Percentiles rank a stretch among this genome's conserved stretches.
These are phyloP conservation scores for Magnaporthiopsis rhizophila DNA, from an alignment of 2,329 filamentous ascomycete species.

Conservation along the genomic window DNA sequence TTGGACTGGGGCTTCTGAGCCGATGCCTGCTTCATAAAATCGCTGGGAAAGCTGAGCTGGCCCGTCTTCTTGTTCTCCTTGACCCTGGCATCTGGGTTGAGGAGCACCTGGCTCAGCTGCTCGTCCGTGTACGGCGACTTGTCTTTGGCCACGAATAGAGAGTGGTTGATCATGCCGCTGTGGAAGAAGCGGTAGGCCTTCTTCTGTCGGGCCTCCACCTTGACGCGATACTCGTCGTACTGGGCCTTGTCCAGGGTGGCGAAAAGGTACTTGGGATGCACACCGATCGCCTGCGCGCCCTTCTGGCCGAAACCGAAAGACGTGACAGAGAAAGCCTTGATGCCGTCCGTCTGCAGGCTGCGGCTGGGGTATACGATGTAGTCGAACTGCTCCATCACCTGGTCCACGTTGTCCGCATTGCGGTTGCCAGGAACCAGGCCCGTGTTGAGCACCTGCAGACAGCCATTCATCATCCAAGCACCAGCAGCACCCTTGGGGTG, in stretches of 20 bases:
- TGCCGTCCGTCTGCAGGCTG: conserved; percentile 90
- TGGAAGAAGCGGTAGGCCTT: conserved; percentile 99
- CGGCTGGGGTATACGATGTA: conserved; percentile 96
- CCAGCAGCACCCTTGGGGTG: conserved; percentile 98
- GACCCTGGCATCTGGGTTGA: conserved; percentile 90
- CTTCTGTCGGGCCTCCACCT: conserved; percentile 92
- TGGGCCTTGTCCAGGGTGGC: conserved; percentile 84
- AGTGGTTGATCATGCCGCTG: conserved; percentile 96
- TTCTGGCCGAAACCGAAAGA: conserved; percentile 99
- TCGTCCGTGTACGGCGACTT: conserved; percentile 84
- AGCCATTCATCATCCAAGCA: conserved; percentile 99
- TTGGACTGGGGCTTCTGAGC: conserved; percentile 47
- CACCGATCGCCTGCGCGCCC: conserved; percentile 92
- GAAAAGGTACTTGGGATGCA: conserved; percentile 93
- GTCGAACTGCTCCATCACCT: conserved; percentile 95
- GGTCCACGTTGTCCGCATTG: conserved; percentile 95
- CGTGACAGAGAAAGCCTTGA: conserved; percentile 98
- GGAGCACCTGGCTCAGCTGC: conserved; percentile 78
- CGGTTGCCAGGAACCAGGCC: conserved; percentile 94
- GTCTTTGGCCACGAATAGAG: conserved; percentile 90
- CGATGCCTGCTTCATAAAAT: conserved; percentile 58
- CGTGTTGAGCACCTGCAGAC: conserved; percentile 87
- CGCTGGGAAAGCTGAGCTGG: conserved; percentile 63
- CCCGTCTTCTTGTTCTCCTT: conserved; percentile 78
- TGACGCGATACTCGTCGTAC: conserved; percentile 74